Evolutionary conservation across 495 filamentous ascomycete genomes (phyloP), one percentile per base, ranked within the genome.

Genomic region (Amniculicola lignicola): DNA sequence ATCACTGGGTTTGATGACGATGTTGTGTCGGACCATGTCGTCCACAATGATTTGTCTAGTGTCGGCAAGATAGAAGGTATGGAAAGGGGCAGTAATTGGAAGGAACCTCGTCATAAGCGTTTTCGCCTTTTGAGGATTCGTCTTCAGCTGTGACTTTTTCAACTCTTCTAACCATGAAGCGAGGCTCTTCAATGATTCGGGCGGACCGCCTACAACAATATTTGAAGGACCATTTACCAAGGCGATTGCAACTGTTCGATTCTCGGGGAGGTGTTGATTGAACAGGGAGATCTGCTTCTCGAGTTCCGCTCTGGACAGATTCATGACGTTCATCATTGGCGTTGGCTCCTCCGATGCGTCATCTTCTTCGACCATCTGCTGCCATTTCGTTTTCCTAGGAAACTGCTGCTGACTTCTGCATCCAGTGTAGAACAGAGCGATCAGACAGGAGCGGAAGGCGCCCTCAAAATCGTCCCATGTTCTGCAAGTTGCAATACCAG

Each of bases 71-170:
- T 72, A 69, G 12, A 53, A 55, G 1, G 67, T 70, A 45, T 74
- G 71, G 39, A 74, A 74, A 4, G 71, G 64, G 10, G 66, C 64
- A 27, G 54, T 70, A 25, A 71, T 66, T 0, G 68, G 64, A 1
- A 74, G 50, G 21, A 71, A 71, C 3, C 43, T 38, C 27, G 57
- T 29, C 3, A 61, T 56, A 3, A 72, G 36, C 11, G 12, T 38
- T 0, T 25, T 60, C 63, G 35, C 67, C 55, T 15, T 53, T 45
- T 29, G 59, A 59, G 46, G 58, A 62, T 1, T 67, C 62, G 9
- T 65, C 47, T 15, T 64, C 63, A 41, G 11, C 50, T 28, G 66
- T 60, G 18, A 63, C 66, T 45, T 39, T 24, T 4, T 48, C 51
- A 27, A 46, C 10, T 27, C 45, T 18, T 16, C 51, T 47, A 36